phyloP scores from a whole-genome alignment of 2,329 filamentous ascomycete species.

The Cytospora piceicola region DNA sequence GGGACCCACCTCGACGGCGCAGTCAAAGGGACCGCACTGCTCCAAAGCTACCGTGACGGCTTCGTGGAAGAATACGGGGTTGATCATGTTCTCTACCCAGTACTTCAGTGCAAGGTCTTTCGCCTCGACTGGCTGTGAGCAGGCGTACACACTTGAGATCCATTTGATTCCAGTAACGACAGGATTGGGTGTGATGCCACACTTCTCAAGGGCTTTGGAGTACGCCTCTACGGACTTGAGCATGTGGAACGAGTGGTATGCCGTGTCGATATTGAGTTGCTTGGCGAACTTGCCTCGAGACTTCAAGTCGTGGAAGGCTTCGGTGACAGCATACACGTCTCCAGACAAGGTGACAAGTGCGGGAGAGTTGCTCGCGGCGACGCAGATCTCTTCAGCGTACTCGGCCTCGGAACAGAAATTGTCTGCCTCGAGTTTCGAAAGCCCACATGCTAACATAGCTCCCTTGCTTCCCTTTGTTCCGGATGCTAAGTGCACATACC shows the following conservation, averaged over 20 bases:
- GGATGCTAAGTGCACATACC: constrained; percentile 36
- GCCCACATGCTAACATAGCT: constrained; percentile 43
- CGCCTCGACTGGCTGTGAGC: constrained; percentile 18
- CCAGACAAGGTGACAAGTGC: constrained; percentile 44
- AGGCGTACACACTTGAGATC: constrained; percentile 47
- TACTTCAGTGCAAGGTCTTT: constrained; percentile 39
- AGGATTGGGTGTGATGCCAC: constrained; percentile 33
- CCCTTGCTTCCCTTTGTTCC: constrained; percentile 33
- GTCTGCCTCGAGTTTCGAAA: constrained; percentile 37
- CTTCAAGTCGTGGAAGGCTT: constrained; percentile 33
- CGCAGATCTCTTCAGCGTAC: constrained; percentile 37
- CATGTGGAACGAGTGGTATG: constrained; percentile 58
- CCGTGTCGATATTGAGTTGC: constrained; percentile 47
- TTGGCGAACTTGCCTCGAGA: constrained; percentile 40
- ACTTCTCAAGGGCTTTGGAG: constrained; percentile 37
- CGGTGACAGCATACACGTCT: constrained; percentile 38
- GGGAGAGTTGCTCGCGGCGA: constrained; percentile 41
- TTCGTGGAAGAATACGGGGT: constrained; percentile 49
- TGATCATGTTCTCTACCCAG: constrained; percentile 51
- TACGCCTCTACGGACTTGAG: constrained; percentile 41
- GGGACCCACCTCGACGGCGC: constrained; percentile 50
- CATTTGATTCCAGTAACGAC: constrained; percentile 39
- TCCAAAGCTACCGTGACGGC: constrained; percentile 41
- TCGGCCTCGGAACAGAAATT: constrained; percentile 33
- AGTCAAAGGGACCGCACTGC: constrained; percentile 37